phyloP scores from a whole-genome alignment of 2,329 filamentous ascomycete genomes.

The Aspergillus sp. region DNA sequence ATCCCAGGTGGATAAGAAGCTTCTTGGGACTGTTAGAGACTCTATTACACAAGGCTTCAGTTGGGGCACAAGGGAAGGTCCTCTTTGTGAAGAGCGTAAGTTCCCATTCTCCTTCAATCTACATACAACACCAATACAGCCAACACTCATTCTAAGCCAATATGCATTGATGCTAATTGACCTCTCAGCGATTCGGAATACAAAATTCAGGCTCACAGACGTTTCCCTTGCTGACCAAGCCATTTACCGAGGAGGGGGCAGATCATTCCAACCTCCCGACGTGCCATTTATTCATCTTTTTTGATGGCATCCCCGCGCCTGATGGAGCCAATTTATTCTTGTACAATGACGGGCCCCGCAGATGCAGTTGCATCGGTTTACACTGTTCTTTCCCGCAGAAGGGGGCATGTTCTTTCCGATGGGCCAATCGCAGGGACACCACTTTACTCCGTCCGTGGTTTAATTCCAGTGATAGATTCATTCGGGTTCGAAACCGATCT shows the following conservation, averaged over 20 bases:
- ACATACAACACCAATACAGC: no score
- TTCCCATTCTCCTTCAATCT: constrained; percentile 18
- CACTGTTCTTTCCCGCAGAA: constrained; percentile 79
- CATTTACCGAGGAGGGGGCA: constrained; percentile 95
- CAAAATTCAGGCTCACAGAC: constrained; percentile 95
- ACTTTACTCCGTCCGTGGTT: constrained; percentile 82
- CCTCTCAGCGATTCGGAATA: constrained; percentile 79
- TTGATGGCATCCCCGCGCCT: constrained; percentile 92
- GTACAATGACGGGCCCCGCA: constrained; percentile 87
- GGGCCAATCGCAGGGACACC: constrained; percentile 91
- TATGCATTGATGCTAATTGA: no score
- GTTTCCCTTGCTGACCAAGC: constrained; percentile 80
- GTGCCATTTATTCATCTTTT: constrained; percentile 93
- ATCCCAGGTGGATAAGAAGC: constrained; percentile 89
- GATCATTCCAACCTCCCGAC: constrained; percentile 89
- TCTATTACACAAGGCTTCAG: constrained; percentile 93
- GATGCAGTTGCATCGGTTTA: constrained; percentile 86
- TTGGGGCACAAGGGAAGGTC: constrained; percentile 93
- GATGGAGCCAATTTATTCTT: constrained; percentile 94
- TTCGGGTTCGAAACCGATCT: constrained; percentile 98
- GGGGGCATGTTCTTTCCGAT: constrained; percentile 92
- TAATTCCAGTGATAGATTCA: constrained; percentile 92
- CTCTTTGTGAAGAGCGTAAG: constrained; percentile 94
- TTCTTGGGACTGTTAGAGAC: constrained; percentile 80
- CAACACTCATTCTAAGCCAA: no score